A percentile compares a stretch with the other conserved stretches of the same genome.
phyloP scores from a whole-genome alignment of 2,329 filamentous ascomycete genomes.

The Byssoonygena ceratinophila region DNA sequence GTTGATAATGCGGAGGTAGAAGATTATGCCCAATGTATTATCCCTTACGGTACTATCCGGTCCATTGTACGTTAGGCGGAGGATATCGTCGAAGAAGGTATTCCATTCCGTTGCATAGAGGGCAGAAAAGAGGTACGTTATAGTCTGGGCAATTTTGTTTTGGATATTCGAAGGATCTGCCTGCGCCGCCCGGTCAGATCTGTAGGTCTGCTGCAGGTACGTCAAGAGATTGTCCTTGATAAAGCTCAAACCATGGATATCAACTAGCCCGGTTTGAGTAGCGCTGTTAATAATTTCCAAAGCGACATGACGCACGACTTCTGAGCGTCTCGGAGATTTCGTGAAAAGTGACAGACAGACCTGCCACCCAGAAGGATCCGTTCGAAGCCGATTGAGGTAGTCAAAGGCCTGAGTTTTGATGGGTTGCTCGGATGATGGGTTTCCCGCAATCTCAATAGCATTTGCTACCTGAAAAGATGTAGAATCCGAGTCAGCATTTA shows the following conservation, averaged over 20 bases:
- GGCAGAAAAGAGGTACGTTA: slow-evolving; percentile 85
- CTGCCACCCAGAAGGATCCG: slow-evolving; percentile 80
- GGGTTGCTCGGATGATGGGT: slow-evolving; percentile 62
- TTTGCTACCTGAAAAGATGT: slow-evolving; percentile 60
- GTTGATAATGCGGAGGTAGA: slow-evolving; percentile 79
- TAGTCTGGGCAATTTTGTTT: slow-evolving; percentile 92
- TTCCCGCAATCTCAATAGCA: slow-evolving; percentile 88
- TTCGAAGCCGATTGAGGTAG: slow-evolving; percentile 58
- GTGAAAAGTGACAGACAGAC: slow-evolving; percentile 79
- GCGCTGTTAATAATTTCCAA: slow-evolving; percentile 91
- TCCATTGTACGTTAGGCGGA: slow-evolving; percentile 57
- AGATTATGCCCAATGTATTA: slow-evolving; percentile 64
- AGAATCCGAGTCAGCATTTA: slow-evolving; percentile 18
- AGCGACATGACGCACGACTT: slow-evolving; percentile 78
- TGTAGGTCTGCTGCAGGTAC: slow-evolving; percentile 70
- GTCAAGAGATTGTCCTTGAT: slow-evolving; percentile 72
- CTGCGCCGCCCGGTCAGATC: slow-evolving; percentile 41
- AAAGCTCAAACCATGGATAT: slow-evolving; percentile 58
- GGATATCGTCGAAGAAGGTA: slow-evolving; percentile 81
- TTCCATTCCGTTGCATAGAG: slow-evolving; percentile 82
- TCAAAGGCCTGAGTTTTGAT: slow-evolving; percentile 65
- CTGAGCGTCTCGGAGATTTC: slow-evolving; percentile 61
- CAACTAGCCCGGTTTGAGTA: slow-evolving; percentile 67
- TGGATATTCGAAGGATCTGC: slow-evolving; percentile 69
- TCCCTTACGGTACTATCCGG: slow-evolving; percentile 49